Evolutionary conservation across 2,329 filamentous ascomycete species (phyloP).

Genomic region (Fusarium compactum): DNA sequence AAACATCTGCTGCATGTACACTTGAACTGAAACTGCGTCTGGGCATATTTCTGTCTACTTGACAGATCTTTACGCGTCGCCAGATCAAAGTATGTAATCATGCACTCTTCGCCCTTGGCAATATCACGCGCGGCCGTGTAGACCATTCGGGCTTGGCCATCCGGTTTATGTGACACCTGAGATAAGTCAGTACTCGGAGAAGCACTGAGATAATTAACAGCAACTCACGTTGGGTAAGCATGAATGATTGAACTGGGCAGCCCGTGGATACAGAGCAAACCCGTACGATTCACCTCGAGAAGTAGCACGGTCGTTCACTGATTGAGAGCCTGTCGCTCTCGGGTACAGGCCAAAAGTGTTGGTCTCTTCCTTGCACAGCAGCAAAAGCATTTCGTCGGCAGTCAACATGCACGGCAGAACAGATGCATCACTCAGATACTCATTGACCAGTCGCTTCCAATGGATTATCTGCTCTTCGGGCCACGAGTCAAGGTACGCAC

Average conservation of each 20-base stretch:
- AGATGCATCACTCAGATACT: conserved; percentile 40
- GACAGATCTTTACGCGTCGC: conserved; percentile 24
- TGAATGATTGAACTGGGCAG: conserved; percentile 49
- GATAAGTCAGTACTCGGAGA: background rate
- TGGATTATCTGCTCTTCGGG: conserved; percentile 43
- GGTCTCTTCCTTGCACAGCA: conserved; percentile 49
- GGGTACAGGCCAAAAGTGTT: conserved; percentile 49
- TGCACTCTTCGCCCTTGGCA: conserved; percentile 41
- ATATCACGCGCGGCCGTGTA: conserved; percentile 46
- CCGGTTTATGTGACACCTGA: conserved; percentile 45
- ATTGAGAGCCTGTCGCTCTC: conserved; percentile 38
- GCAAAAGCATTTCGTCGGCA: conserved; percentile 37
- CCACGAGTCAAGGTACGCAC: conserved; percentile 49
- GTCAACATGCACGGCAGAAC: conserved; percentile 28
- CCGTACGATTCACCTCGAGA: conserved; percentile 45
- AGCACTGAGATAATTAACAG: no score
- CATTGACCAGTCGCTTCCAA: conserved; percentile 43
- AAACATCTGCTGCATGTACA: conserved; percentile 46
- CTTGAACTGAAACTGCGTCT: conserved; percentile 44
- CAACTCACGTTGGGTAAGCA: conserved; percentile 47
- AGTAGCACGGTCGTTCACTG: conserved; percentile 13
- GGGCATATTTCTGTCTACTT: conserved; percentile 31
- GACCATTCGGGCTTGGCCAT: conserved; percentile 43
- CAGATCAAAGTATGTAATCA: conserved; percentile 48
- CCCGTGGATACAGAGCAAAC: conserved; percentile 45